Evolutionary conservation across 768 basidiomycete species (phyloP).

Genomic region (Gymnopilus dilepis): DNA sequence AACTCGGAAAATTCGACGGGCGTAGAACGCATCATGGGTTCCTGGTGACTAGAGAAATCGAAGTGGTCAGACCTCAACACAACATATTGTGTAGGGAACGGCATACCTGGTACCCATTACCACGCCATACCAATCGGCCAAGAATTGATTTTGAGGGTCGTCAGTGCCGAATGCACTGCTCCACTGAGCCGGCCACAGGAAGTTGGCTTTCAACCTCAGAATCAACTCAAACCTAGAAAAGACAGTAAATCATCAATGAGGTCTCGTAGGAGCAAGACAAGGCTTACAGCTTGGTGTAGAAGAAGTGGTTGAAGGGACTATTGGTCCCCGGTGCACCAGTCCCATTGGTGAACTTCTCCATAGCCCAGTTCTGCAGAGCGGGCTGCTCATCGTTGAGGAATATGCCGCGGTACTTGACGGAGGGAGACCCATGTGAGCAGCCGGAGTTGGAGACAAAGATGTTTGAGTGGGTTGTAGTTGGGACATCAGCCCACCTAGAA

Average conservation of each 20-base stretch:
- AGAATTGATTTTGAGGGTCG: slow-evolving; percentile 62
- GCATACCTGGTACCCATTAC: slow-evolving; percentile 71
- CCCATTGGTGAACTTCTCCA: slow-evolving; percentile 70
- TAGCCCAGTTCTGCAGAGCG: slow-evolving; percentile 72
- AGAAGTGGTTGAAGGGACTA: slow-evolving; percentile 66
- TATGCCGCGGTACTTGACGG: slow-evolving; percentile 73
- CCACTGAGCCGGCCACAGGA: slow-evolving; percentile 70
- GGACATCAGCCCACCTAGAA: slow-evolving; percentile 77
- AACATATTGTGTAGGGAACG: not conserved
- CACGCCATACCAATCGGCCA: slow-evolving; percentile 68
- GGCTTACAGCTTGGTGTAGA: slow-evolving; percentile 60
- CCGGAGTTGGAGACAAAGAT: slow-evolving; percentile 51
- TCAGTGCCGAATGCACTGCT: slow-evolving; percentile 61
- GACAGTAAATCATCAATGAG: not conserved
- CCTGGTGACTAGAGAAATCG: slow-evolving; percentile 56
- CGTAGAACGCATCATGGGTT: slow-evolving; percentile 78
- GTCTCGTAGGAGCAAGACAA: not conserved
- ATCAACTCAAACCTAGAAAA: slow-evolving; percentile 63
- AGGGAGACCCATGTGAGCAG: slow-evolving; percentile 66
- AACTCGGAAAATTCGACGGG: slow-evolving; percentile 68
- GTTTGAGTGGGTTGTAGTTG: slow-evolving; percentile 51
- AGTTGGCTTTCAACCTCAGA: slow-evolving; percentile 70
- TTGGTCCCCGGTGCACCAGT: slow-evolving; percentile 52
- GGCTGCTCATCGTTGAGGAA: slow-evolving; percentile 84
- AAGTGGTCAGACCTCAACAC: not conserved